Conservation (phyloP, 192 early-diverging fungal species). For the Dissophora ornata region DNA sequence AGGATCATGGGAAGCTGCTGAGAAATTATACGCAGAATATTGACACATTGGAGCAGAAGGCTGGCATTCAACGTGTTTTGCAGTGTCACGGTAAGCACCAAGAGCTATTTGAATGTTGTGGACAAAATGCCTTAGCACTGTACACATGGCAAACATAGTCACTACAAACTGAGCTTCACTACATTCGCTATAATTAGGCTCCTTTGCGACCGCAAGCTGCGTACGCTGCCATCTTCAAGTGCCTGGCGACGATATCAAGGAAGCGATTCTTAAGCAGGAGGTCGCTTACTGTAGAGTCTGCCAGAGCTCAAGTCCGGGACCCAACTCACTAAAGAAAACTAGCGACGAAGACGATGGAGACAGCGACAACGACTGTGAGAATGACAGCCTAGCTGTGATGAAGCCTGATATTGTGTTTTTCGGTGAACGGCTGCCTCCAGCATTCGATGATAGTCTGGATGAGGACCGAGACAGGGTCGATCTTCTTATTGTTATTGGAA, state of each 20-base stretch:
- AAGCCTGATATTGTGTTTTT: conserved; percentile 99
- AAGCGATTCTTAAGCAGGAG: conserved; percentile 77
- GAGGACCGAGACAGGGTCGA: conserved; percentile 83
- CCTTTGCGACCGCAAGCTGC: conserved; percentile 95
- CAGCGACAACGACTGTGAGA: conserved; percentile 23
- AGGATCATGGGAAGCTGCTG: conserved; percentile 85
- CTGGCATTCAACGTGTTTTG: conserved; percentile 83
- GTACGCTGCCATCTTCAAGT: conserved; percentile 84
- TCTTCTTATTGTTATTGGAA: conserved; percentile 95
- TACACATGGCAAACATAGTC: no score
- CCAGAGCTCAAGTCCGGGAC: conserved; percentile 8
- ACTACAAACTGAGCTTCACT: no score
- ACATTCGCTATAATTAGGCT: no score
- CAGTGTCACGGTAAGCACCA: conserved; percentile 85
- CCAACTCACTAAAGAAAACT: neutral
- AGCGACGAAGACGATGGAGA: neutral
- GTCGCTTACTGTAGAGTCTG: conserved; percentile 86
- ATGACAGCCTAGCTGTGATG: conserved; percentile 68
- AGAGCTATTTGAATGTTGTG: neutral
- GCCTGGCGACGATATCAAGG: conserved; percentile 82
- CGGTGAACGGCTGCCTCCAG: conserved; percentile 88
- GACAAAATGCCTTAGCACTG: neutral
- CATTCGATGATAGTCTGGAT: conserved; percentile 79
- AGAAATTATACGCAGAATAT: conserved; percentile 99
- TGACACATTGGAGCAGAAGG: conserved; percentile 91